Evolutionary conservation across 805 yeast genomes (phyloP).

Genomic region (Ogataea glucozyma): DNA sequence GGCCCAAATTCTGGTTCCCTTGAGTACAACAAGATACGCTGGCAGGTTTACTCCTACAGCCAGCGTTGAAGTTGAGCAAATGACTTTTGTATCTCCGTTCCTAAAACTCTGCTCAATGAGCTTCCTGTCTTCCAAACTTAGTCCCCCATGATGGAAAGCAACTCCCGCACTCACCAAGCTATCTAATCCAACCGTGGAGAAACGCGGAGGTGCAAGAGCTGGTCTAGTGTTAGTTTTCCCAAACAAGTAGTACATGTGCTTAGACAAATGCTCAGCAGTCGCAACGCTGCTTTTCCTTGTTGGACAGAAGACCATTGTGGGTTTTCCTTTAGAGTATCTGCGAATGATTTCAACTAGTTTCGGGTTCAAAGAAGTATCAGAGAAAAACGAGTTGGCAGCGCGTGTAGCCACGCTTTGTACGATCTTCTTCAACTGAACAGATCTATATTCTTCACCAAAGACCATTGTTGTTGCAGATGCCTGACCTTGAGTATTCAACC

Average conservation of each 20-base stretch:
- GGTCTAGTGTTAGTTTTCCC: background rate
- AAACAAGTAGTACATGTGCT: background rate
- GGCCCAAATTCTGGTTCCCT: slow-evolving; percentile 63
- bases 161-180: slow-evolving; percentile 38
- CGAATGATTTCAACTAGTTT: slow-evolving; percentile 43
- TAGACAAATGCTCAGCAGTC: slow-evolving; percentile 44
- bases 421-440: slow-evolving; percentile 42
- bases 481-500: slow-evolving; percentile 35
- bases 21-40: slow-evolving; percentile 59
- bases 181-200: too few relatives aligned
- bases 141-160: slow-evolving; percentile 62
- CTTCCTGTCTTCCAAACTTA: slow-evolving; percentile 46
- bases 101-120: slow-evolving; percentile 47
- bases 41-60: slow-evolving; percentile 65
- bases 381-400: slow-evolving; percentile 45
- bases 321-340: slow-evolving; percentile 41
- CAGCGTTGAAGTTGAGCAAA: slow-evolving; percentile 61
- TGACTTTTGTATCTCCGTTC: slow-evolving; percentile 41
- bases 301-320: slow-evolving; percentile 53
- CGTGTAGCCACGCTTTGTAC: slow-evolving; percentile 44
- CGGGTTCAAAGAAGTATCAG: slow-evolving; percentile 45
- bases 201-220: slow-evolving; percentile 10
- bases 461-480: slow-evolving; percentile 38
- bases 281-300: slow-evolving; percentile 49
- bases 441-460: slow-evolving; percentile 50